Conservation (phyloP, 192 early-diverging fungal genomes). For the Coemansia brasiliensis region DNA sequence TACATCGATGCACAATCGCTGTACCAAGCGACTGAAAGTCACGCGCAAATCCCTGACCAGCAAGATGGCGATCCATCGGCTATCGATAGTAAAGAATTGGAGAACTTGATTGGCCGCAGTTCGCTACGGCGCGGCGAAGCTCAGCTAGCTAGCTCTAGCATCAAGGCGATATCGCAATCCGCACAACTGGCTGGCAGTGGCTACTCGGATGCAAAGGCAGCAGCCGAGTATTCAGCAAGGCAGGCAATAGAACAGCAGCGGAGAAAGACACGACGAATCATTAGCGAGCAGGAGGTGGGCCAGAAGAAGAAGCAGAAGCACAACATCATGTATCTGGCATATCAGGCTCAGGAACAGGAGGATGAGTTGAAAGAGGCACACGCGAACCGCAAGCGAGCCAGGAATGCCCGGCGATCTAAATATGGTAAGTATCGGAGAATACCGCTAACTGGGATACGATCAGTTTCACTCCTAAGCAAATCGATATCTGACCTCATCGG, state of each 20-base stretch:
- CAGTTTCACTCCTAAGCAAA: not conserved
- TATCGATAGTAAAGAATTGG: constrained; percentile 23
- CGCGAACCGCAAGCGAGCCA: constrained; percentile 62
- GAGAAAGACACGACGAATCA: constrained; percentile 15
- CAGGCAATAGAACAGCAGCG: constrained; percentile 19
- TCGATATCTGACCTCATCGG: not conserved
- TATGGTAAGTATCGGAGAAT: constrained; percentile 56
- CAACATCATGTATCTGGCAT: constrained; percentile 77
- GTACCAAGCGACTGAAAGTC: not conserved
- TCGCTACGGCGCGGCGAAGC: constrained; percentile 33
- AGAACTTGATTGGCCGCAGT: constrained; percentile 35
- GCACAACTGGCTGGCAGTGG: constrained; percentile 26
- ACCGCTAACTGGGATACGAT: not conserved
- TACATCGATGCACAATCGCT: constrained; percentile 30
- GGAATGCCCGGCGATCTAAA: constrained; percentile 64
- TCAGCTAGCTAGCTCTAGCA: constrained; percentile 2
- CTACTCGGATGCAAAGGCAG: constrained; percentile 37
- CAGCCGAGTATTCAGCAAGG: constrained; percentile 18
- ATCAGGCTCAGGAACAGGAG: constrained; percentile 70
- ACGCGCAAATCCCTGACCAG: not conserved
- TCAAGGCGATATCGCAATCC: constrained; percentile 17
- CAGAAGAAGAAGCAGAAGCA: constrained; percentile 68
- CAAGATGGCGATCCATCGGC: constrained; percentile 9
- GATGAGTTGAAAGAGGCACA: constrained; percentile 61
- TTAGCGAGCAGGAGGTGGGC: constrained; percentile 28